Conservation (phyloP, 345 rosid genomes). For the Rubroshorea leprosula region DNA sequence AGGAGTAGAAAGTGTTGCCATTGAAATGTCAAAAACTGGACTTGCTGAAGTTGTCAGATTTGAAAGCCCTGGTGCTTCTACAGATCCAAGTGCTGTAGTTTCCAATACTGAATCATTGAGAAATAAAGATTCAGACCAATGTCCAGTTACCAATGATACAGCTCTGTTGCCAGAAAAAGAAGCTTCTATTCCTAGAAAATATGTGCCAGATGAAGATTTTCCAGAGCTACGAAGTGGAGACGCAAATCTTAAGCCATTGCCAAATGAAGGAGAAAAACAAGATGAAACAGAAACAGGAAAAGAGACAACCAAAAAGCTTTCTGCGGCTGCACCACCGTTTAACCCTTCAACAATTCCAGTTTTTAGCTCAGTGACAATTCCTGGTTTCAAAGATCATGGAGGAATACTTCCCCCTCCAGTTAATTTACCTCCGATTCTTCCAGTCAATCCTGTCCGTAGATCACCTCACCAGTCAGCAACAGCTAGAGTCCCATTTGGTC, state of each 20-base stretch:
- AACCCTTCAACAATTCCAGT: slow-evolving; percentile 73
- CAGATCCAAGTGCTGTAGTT: slow-evolving; percentile 29
- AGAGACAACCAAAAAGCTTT: slow-evolving; percentile 77
- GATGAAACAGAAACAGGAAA: slow-evolving; percentile 60
- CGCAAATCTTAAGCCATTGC: slow-evolving; percentile 24
- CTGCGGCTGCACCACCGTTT: slow-evolving; percentile 96
- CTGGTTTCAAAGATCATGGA: slow-evolving; percentile 72
- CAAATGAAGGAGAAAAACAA: slow-evolving; percentile 53
- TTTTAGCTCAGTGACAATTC: slow-evolving; percentile 69
- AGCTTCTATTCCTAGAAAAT: slow-evolving; percentile 26
- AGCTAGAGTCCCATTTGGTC: slow-evolving; percentile 95
- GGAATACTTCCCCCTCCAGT: slow-evolving; percentile 94
- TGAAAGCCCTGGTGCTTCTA: slow-evolving; percentile 22
- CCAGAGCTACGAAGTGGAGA: slow-evolving; percentile 33
- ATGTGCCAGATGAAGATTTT: slow-evolving; percentile 30
- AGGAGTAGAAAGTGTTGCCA: slow-evolving; percentile 19
- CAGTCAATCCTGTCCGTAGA: slow-evolving; percentile 65
- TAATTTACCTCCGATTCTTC: slow-evolving; percentile 75
- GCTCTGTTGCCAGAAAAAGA: slow-evolving; percentile 23
- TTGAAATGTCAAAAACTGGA: slow-evolving; percentile 28
- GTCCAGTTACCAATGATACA: slow-evolving; percentile 28
- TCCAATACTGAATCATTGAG: too few relatives aligned
- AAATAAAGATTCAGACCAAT: too few relatives aligned
- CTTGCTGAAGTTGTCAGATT: slow-evolving; percentile 17
- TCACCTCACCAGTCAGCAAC: slow-evolving; percentile 93